phyloP scores from a whole-genome alignment of 495 filamentous ascomycete species.

The Lasiosphaeris hirsuta region DNA sequence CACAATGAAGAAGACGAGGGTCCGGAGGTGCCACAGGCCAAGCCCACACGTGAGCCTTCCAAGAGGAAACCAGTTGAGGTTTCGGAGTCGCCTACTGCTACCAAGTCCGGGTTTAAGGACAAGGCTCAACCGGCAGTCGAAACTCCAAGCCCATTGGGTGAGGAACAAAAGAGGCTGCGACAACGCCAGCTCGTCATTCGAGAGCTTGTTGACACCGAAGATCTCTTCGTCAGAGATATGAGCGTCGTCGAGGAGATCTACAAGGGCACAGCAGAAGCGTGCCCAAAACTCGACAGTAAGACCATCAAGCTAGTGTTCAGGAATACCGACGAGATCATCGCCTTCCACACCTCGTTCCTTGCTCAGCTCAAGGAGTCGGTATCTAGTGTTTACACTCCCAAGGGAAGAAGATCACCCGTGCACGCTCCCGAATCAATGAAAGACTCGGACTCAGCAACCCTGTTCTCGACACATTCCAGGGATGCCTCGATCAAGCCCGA shows the following conservation, averaged over 20 bases:
- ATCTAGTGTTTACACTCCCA: slow-evolving; percentile 63
- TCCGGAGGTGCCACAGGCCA: slow-evolving; percentile 26
- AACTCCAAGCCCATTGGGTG: slow-evolving; percentile 24
- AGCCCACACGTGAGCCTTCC: slow-evolving; percentile 32
- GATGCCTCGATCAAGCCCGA: slow-evolving; percentile 30
- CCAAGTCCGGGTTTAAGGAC: slow-evolving; percentile 5
- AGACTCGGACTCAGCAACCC: slow-evolving; percentile 34
- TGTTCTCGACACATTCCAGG: slow-evolving; percentile 25
- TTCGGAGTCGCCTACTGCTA: slow-evolving; percentile 22
- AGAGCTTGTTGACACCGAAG: slow-evolving; percentile 89
- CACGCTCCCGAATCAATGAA: slow-evolving; percentile 27
- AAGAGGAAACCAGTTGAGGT: slow-evolving; percentile 36
- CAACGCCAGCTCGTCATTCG: slow-evolving; percentile 77
- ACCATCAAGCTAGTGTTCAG: slow-evolving; percentile 86
- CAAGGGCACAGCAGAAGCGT: slow-evolving; percentile 85
- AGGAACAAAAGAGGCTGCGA: slow-evolving; percentile 46
- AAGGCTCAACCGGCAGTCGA: slow-evolving; percentile 22
- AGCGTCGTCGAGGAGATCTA: slow-evolving; percentile 95
- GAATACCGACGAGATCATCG: slow-evolving; percentile 82
- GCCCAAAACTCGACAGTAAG: slow-evolving; percentile 70
- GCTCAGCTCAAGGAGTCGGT: slow-evolving; percentile 74
- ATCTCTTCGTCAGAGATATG: slow-evolving; percentile 85
- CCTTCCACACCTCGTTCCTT: slow-evolving; percentile 74
- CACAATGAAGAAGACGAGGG: slow-evolving; percentile 34
- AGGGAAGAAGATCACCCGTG: slow-evolving; percentile 40